Base-by-base conservation (phyloP, 257 asterid species). In the Paraleonurus japonicus region DNA sequence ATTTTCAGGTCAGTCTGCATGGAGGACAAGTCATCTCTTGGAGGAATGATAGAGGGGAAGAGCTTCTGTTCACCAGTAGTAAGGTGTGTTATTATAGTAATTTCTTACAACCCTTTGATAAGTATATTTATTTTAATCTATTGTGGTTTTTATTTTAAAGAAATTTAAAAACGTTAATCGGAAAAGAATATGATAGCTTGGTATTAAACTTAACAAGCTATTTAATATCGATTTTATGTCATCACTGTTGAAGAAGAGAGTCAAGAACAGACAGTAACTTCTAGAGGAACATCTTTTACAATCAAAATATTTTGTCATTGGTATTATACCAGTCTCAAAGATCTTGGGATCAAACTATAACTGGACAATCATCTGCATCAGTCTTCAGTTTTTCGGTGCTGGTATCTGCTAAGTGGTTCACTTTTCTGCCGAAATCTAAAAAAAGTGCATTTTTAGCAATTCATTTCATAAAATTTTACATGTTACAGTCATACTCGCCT, bases 21-120 rank as follows among this genome's bases (percentile, higher is more conserved):
- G 99, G 99, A 63, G 99, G 92, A 69, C 96, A 89, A 78, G 92
- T 94, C 67, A 79, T 88, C 74, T 94, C 99, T 0, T 94, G 99
- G 99, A 83, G 96, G 81, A 89, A 86, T 68, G 92, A 82, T 47
- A 85, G 88, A 54, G 99, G 99, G 30, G 97, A 94, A 82, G 99
- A 94, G 70, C 95, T 88, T 71, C 75, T 91, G 35, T 94, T 94
- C 83, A 87, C 94, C 70, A 91, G 92, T 77, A 88, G 92, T 75
- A 94, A 91, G 99, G 99, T 94, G 81, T 32, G 67, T 65, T 71
- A 67, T 55, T 45, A n/a, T 65, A 64, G 67, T 59, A 33, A 41
- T 47, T 16, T 26, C 13, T 1, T 4, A 32, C 67, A 76, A 55
- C 22, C 20, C 11, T 66, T 48, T 55, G 5, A 4, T 54, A 4